phyloP scores from a whole-genome alignment of 148 eudicot species.

The Cornus kousa region DNA sequence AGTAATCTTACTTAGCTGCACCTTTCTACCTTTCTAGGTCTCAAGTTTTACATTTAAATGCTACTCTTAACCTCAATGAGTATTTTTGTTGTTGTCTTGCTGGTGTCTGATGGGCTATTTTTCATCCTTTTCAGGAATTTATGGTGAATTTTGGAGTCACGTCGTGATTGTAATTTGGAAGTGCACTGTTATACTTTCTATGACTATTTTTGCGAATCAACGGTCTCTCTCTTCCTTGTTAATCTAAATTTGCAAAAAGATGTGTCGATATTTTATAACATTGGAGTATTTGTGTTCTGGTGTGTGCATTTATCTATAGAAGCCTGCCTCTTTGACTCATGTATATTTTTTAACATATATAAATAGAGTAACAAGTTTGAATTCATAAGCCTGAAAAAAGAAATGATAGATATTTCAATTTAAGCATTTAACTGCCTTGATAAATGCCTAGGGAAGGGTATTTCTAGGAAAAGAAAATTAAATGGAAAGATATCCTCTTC shows the following conservation, averaged over 20 bases:
- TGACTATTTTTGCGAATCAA: not conserved
- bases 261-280: not conserved
- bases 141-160: conserved; percentile 7
- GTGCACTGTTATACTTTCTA: not conserved
- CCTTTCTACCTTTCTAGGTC: not conserved
- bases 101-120: conserved; percentile 6
- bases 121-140: conserved; percentile 10
- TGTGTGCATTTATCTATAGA: not conserved
- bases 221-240: not conserved
- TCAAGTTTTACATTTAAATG: not conserved
- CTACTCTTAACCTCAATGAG: not conserved
- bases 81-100: not conserved
- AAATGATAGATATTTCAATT: too few relatives aligned
- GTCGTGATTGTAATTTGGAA: not conserved
- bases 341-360: too few relatives aligned
- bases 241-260: not conserved
- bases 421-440: too few relatives aligned
- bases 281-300: not conserved
- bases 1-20: not conserved
- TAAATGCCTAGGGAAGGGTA: too few relatives aligned
- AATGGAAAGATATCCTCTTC: too few relatives aligned
- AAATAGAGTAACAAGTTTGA: too few relatives aligned
- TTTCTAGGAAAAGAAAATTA: too few relatives aligned
- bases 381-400: too few relatives aligned
- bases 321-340: too few relatives aligned